Evolutionary conservation across 2,329 filamentous ascomycete species (phyloP).

Genomic region (Alternaria conjuncta): DNA sequence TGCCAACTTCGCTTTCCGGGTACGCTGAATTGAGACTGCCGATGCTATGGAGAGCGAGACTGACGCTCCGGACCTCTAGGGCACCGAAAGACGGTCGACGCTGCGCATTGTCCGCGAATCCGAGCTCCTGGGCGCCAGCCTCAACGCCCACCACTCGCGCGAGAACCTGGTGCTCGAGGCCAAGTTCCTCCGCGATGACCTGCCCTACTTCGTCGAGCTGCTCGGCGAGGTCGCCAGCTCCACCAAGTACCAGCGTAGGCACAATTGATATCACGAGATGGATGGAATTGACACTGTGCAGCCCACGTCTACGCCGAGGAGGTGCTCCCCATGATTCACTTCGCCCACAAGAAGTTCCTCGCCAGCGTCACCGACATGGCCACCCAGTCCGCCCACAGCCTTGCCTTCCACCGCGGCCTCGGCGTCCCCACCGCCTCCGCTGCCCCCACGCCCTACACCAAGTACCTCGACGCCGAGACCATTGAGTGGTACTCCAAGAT

Average conservation of each 20-base stretch:
- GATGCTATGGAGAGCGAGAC: constrained; percentile 11
- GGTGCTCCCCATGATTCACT: constrained; percentile 75
- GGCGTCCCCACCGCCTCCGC: constrained; percentile 78
- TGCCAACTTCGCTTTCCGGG: constrained; percentile 98
- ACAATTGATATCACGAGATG: constrained; percentile 23
- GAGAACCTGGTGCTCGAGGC: constrained; percentile 92
- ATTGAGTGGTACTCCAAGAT: constrained; percentile 77
- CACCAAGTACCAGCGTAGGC: constrained; percentile 78
- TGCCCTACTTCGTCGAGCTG: constrained; percentile 97
- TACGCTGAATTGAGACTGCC: constrained; percentile 48
- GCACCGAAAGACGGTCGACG: constrained; percentile 85
- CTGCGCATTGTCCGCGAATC: constrained; percentile 93
- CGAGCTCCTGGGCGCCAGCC: constrained; percentile 91
- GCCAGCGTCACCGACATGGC: constrained; percentile 71
- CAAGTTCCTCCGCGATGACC: constrained; percentile 92
- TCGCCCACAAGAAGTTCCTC: constrained; percentile 77
- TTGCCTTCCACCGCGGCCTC: constrained; percentile 93
- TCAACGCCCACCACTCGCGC: constrained; percentile 85
- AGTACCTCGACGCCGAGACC: constrained; percentile 79
- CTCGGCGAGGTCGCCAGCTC: constrained; percentile 87
- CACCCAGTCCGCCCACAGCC: constrained; percentile 81
- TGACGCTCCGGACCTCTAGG: constrained; percentile 60
- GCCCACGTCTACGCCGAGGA: constrained; percentile 92
- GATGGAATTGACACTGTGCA: constrained; percentile 49
- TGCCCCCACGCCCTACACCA: constrained; percentile 72